Base-by-base conservation (phyloP, 78 protist genomes). In the Cavenderia fasciculata region DNA sequence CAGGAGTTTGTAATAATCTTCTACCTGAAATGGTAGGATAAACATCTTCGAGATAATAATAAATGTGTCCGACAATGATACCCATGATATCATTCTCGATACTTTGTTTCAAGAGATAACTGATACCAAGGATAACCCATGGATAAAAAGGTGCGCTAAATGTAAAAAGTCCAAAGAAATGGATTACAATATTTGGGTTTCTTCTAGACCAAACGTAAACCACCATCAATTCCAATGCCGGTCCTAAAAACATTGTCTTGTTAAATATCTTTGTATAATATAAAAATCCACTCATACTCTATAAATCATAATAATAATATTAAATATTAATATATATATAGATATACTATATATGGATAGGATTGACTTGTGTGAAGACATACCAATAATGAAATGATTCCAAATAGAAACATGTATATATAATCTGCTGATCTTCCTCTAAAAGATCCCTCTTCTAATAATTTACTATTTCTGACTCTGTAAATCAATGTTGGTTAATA, bases 401-500 rank as follows among this genome's bases (percentile, higher is more conserved):
- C 94, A 75, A 89, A 89, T 52, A 89, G 14, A 71, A 74, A 89
- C 94, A 89, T 89, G 34, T 46, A 89, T 31, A 89, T 51, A 76
- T 74, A 89, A 77, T 89, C 94, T 6, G 72, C 94, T 46, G 94
- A 54, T 75, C 85, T 89, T 46, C 94, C 94, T 71, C 94, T 66
- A 61, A 89, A 89, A 61, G 90, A 78, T 29, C 84, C 77, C 41
- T 89, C 94, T 47, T 89, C 94, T 23, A 78, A 36, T 52, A 89
- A 56, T n/a, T 68, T 47, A 68, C 87, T 74, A 33, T 89, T 87
- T 71, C 87, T 76, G 31, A 89, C 94, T 51, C 94, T 89, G 36
- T 59, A 49, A 68, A 44, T 44, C 6, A 44, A 44, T 11, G 49
- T 31, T 11, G 46, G 36, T 0, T 34, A 71, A 18, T 0, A 14